A percentile compares a stretch with the other conserved stretches of the same genome.
Evolutionary conservation across 306 rosid species (phyloP).

Genomic region (Prunus fruticosa): DNA sequence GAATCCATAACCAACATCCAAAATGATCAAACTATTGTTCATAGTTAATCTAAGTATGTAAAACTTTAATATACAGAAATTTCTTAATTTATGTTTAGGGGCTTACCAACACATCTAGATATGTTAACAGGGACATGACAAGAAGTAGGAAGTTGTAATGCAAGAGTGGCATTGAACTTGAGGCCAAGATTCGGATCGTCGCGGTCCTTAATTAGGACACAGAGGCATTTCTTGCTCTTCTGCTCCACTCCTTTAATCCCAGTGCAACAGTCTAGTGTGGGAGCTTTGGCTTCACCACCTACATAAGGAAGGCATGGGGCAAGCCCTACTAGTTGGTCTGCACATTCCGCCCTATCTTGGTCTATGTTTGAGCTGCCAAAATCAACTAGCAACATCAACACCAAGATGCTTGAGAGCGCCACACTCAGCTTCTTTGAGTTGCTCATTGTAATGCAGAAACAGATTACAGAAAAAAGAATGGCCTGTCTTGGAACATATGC

Average conservation of each 20-base stretch:
- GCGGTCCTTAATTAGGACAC: slow-evolving; percentile 62
- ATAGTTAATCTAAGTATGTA: neutral
- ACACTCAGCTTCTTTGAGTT: slow-evolving; percentile 1
- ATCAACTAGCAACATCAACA: slow-evolving; percentile 21
- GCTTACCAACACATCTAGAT: slow-evolving; percentile 56
- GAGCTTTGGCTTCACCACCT: slow-evolving; percentile 49
- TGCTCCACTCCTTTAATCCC: slow-evolving; percentile 49
- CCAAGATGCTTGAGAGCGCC: slow-evolving; percentile 12
- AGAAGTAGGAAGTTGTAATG: slow-evolving; percentile 47
- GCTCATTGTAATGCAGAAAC: slow-evolving; percentile 26
- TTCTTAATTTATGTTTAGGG: neutral
- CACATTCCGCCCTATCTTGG: slow-evolving; percentile 68
- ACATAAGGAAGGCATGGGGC: slow-evolving; percentile 66
- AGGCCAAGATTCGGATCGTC: slow-evolving; percentile 74
- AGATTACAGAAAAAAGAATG: neutral
- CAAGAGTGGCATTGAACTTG: slow-evolving; percentile 53
- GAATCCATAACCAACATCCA: slow-evolving; percentile 12
- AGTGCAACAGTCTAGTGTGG: slow-evolving; percentile 68
- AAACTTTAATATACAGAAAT: too few species aligned
- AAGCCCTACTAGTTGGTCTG: slow-evolving; percentile 47
- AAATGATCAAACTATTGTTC: neutral
- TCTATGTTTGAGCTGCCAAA: slow-evolving; percentile 43
- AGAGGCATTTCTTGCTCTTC: slow-evolving; percentile 64
- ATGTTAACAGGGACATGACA: slow-evolving; percentile 54
- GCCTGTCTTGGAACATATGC: neutral